Evolutionary conservation across 1,139 yeast genomes (phyloP).

Genomic region (Taphrina populina): DNA sequence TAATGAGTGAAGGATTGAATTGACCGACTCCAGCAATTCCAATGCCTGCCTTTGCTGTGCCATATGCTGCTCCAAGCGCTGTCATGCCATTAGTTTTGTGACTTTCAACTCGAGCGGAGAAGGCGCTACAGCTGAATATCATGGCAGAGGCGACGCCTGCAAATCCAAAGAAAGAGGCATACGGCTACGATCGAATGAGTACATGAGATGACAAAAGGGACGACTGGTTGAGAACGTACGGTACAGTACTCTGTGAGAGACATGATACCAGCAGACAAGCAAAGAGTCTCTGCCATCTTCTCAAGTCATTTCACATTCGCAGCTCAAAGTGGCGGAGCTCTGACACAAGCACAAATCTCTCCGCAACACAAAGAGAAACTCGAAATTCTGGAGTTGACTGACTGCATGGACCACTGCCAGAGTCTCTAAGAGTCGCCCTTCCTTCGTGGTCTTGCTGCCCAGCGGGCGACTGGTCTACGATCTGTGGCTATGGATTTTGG

Average conservation of each 20-base stretch:
- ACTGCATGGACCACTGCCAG: too few species aligned
- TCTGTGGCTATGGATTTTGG: slow-evolving; percentile 30
- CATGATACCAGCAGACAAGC: background rate
- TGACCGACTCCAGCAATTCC: slow-evolving; percentile 79
- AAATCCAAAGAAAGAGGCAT: slow-evolving; percentile 34
- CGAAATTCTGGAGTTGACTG: too few species aligned
- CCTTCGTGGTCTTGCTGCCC: too few species aligned
- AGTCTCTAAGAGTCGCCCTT: too few species aligned
- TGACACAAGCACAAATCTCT: too few species aligned
- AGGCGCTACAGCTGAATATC: slow-evolving; percentile 19
- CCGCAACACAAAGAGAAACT: too few species aligned
- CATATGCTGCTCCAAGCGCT: slow-evolving; percentile 89
- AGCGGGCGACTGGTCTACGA: too few species aligned
- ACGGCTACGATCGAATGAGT: slow-evolving; percentile 22
- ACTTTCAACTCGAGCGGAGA: background rate
- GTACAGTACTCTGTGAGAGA: slow-evolving; percentile 32
- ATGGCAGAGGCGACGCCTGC: slow-evolving; percentile 33
- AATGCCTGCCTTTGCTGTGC: slow-evolving; percentile 99
- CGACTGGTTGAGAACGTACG: too few species aligned
- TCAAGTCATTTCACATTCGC: too few species aligned
- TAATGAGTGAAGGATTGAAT: slow-evolving; percentile 45
- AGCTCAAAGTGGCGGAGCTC: too few species aligned
- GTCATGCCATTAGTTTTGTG: background rate
- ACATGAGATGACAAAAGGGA: too few species aligned
- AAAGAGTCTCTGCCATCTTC: too few species aligned